phyloP scores from a whole-genome alignment of 2,329 filamentous ascomycete species.

The Aureobasidium sp. region DNA sequence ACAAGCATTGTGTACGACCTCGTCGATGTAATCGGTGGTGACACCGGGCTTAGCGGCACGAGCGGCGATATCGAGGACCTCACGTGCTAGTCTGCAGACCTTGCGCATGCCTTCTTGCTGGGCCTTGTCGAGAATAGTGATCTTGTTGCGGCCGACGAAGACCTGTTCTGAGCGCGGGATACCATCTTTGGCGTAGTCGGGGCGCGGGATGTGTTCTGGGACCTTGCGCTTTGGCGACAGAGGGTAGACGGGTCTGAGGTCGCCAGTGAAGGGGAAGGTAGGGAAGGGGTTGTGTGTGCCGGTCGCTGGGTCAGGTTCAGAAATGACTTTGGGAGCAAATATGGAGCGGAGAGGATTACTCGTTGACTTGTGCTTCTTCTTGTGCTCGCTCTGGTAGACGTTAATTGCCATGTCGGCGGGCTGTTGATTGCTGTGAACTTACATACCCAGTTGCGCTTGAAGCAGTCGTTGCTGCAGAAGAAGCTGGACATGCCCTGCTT shows the following conservation, averaged over 20 bases:
- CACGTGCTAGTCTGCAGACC: constrained; percentile 76
- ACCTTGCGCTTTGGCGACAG: constrained; percentile 66
- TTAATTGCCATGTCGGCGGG: constrained; percentile 20
- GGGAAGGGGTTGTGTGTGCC: constrained; percentile 90
- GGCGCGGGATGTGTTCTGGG: constrained; percentile 71
- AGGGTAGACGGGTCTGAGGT: constrained; percentile 65
- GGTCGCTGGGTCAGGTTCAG: constrained; percentile 86
- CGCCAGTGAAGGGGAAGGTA: constrained; percentile 72
- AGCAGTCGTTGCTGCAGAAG: constrained; percentile 98
- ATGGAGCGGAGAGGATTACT: constrained; percentile 66
- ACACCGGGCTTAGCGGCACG: constrained; percentile 80
- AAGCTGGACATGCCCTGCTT: constrained; percentile 86
- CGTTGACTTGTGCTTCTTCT: constrained; percentile 74
- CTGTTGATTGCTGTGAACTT: constrained; percentile 17
- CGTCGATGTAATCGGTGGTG: constrained; percentile 91
- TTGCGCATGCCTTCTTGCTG: constrained; percentile 87
- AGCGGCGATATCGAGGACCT: constrained; percentile 88
- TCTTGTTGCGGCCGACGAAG: constrained; percentile 64
- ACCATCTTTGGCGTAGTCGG: constrained; percentile 83
- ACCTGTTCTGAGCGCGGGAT: constrained; percentile 60
- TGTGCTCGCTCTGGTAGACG: constrained; percentile 64
- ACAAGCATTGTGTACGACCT: constrained; percentile 90
- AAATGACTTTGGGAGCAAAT: constrained; percentile 71
- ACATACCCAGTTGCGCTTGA: constrained; percentile 94
- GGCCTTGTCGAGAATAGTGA: constrained; percentile 71